phyloP scores from a whole-genome alignment of 371 early-diverging fungal species.

The Umbelopsis sp. region DNA sequence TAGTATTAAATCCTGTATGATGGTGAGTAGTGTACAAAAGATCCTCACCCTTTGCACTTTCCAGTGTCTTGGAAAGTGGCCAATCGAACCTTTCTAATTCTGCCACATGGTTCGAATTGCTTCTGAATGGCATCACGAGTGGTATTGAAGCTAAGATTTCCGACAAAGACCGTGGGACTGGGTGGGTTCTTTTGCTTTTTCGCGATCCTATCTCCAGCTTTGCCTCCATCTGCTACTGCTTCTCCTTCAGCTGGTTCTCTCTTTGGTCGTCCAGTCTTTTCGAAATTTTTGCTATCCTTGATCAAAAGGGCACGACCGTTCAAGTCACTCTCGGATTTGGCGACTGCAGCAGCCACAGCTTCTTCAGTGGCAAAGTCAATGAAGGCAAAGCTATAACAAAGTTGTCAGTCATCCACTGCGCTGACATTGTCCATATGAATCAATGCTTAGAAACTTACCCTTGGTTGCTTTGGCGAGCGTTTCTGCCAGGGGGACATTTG shows the following conservation, averaged over 20 bases:
- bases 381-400: constrained; percentile 63
- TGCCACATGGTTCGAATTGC: constrained; percentile 65
- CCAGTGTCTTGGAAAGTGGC: constrained; percentile 78
- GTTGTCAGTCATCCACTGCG: constrained; percentile 8
- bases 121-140: constrained; percentile 65
- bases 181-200: constrained; percentile 63
- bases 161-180: constrained; percentile 79
- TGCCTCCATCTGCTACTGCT: background rate
- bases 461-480: constrained; percentile 49
- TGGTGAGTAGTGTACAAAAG: background rate
- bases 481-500: constrained; percentile 59
- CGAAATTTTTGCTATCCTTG: constrained; percentile 65
- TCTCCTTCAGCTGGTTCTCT: constrained; percentile 21
- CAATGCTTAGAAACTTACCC: constrained; percentile 38
- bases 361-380: constrained; percentile 66
- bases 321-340: constrained; percentile 59
- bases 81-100: constrained; percentile 68
- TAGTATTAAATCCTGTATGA: background rate
- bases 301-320: constrained; percentile 70
- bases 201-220: constrained; percentile 18
- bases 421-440: background rate
- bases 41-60: constrained; percentile 73
- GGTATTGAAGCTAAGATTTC: constrained; percentile 77
- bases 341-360: constrained; percentile 60
- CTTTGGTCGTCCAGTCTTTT: constrained; percentile 51